These are phyloP conservation scores for Biscogniauxia marginata DNA, from an alignment of 2,329 filamentous ascomycete genomes.

Conservation along the genomic window DNA sequence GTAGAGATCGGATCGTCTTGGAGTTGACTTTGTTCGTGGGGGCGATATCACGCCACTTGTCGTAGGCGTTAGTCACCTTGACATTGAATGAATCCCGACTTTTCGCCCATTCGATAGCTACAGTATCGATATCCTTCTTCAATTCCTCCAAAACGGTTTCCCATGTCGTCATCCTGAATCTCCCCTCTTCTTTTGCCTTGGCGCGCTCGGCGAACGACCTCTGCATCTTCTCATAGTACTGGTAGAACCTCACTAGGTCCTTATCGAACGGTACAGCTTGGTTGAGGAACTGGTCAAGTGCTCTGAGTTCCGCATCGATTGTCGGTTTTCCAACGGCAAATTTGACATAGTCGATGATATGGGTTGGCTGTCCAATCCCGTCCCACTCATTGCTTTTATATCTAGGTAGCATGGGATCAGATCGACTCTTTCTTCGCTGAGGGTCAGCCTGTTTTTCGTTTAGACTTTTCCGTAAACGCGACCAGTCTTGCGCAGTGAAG, in stretches of 20 bases:
- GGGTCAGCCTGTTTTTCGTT: slow-evolving; percentile 15
- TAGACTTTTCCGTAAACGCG: slow-evolving; percentile 32
- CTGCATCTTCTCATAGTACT: slow-evolving; percentile 34
- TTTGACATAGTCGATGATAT: slow-evolving; percentile 64
- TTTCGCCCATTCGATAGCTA: slow-evolving; percentile 35
- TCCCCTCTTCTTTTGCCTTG: slow-evolving; percentile 8
- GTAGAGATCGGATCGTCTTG: slow-evolving; percentile 32
- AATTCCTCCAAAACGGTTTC: slow-evolving; percentile 36
- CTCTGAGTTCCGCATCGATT: slow-evolving; percentile 38
- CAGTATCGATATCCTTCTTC: slow-evolving; percentile 29
- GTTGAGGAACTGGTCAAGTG: slow-evolving; percentile 31
- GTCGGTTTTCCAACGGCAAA: slow-evolving; percentile 49
- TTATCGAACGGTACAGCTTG: slow-evolving; percentile 19
- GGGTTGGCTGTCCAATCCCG: slow-evolving; percentile 28
- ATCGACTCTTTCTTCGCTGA: slow-evolving; percentile 14
- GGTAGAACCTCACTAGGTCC: slow-evolving; percentile 29
- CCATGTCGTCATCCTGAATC: slow-evolving; percentile 24
- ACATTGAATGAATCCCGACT: slow-evolving; percentile 11
- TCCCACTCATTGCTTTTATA: slow-evolving; percentile 43
- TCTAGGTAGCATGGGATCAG: slow-evolving; percentile 35
- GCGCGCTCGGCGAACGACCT: slow-evolving; percentile 19
- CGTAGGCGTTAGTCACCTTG: slow-evolving; percentile 37
- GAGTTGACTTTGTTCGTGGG: slow-evolving; percentile 31
- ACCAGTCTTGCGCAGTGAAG: slow-evolving; percentile 46
- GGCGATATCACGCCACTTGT: slow-evolving; percentile 42